A percentile compares a stretch with the other conserved stretches of the same genome.
phyloP scores from a whole-genome alignment of 2,329 filamentous ascomycete genomes.

The Passalora sequoiae region DNA sequence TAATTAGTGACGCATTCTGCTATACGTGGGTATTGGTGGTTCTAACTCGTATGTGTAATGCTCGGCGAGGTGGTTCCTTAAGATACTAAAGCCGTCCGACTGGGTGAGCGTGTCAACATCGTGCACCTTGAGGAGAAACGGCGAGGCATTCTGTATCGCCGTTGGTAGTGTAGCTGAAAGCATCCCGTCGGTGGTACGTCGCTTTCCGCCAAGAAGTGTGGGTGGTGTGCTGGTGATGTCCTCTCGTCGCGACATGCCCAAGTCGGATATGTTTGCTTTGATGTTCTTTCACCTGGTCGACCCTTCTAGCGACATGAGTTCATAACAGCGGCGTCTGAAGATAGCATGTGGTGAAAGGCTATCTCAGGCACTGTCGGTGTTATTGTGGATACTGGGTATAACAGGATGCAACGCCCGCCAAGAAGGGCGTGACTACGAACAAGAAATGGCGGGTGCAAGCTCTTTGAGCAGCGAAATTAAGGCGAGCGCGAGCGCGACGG shows the following conservation, averaged over 20 bases:
- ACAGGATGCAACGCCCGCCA: slow-evolving; percentile 1
- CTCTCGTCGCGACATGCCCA: background rate
- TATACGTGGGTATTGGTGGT: slow-evolving; percentile 1
- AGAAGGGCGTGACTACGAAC: background rate
- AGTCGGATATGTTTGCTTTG: background rate
- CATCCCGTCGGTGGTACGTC: slow-evolving; percentile 9
- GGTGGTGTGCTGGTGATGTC: slow-evolving; percentile 3
- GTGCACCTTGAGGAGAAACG: slow-evolving; percentile 41
- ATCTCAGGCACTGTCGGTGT: background rate
- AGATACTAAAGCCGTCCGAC: slow-evolving; percentile 41
- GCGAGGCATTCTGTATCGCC: slow-evolving; percentile 30
- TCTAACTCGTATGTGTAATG: slow-evolving; percentile 37
- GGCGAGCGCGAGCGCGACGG: slow-evolving; percentile 4
- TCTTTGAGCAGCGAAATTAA: background rate
- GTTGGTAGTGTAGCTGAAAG: slow-evolving; percentile 9
- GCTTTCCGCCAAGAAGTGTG: background rate
- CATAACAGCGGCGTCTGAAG: background rate
- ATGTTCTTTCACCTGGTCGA: background rate
- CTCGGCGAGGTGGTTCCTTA: slow-evolving; percentile 40
- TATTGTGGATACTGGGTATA: background rate
- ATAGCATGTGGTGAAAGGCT: background rate
- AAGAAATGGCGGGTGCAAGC: slow-evolving; percentile 1
- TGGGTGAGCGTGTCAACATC: slow-evolving; percentile 38
- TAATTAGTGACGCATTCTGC: slow-evolving; percentile 30
- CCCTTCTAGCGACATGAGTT: slow-evolving; percentile 1